phyloP scores from a whole-genome alignment of 2,329 filamentous ascomycete genomes.

The Amauroascus niger region DNA sequence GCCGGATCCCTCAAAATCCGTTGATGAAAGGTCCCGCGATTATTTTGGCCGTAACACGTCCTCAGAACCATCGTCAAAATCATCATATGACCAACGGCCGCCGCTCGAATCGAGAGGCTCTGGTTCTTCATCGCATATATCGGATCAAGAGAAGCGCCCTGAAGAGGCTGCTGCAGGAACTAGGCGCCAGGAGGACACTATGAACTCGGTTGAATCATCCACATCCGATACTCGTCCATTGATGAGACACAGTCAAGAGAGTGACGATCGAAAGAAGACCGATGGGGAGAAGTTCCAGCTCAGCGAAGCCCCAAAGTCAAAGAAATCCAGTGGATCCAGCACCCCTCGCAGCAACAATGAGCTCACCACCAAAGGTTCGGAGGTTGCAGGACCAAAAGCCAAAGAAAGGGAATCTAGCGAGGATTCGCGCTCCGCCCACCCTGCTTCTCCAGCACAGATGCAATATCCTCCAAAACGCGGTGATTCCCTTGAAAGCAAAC shows the following conservation, averaged over 20 bases:
- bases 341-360: constrained; percentile 3
- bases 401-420: constrained; percentile 12
- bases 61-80: background rate
- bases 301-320: constrained; percentile 2
- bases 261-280: background rate
- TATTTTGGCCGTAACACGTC: constrained; percentile 42
- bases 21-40: constrained; percentile 44
- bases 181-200: constrained; percentile 24
- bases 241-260: background rate
- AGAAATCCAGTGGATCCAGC: background rate
- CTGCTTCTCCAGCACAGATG: constrained; percentile 18
- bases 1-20: constrained; percentile 26
- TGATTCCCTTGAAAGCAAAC: constrained; percentile 49
- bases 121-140: constrained; percentile 52
- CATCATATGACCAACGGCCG: constrained; percentile 6
- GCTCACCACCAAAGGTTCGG: background rate
- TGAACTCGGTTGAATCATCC: constrained; percentile 8
- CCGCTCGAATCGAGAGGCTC: background rate
- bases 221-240: background rate
- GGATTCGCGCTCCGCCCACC: background rate
- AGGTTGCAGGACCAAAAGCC: background rate
- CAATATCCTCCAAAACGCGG: constrained; percentile 45
- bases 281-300: constrained; percentile 4
- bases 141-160: constrained; percentile 75
- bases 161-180: constrained; percentile 39